Base-by-base conservation (phyloP, 805 yeast genomes). In the Ogataea paradorogensis region DNA sequence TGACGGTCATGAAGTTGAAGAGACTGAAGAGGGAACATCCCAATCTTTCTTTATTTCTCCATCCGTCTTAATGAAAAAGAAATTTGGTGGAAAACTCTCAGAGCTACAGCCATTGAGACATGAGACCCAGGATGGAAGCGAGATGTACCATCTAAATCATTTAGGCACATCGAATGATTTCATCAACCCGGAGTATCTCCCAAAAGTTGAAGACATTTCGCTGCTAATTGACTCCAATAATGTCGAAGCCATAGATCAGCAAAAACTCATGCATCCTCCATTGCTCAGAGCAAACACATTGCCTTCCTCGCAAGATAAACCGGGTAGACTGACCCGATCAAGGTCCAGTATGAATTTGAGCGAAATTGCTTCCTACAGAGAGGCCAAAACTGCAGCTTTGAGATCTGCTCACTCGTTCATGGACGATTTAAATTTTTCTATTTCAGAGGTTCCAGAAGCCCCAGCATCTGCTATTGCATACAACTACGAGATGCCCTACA, bases 331-430 rank as follows among this genome's bases (percentile, higher is more conserved):
- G 11, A 65, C 59, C 40, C 60, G 70, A 44, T 75, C 82, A 8
- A 70, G 71, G 42, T 75, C 80, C 3, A 68, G 78, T 7, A 65
- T 74, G 24, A 78, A 78, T 52, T 60, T 79, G 37, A 73, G 80
- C n/a, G 68, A 75, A 21, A 74, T 75, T 41, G 76, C 80, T n/a
- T 50, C 55, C 15, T 55, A 56, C 18, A 61, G 56, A 41, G 65
- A 60, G 41, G 60, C 57, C 7, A 53, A 52, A 28, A 57, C 50
- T n/a, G 60, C 60, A 1, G 60, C 59, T 7, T 32, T 53, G 21
- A 39, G 58, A 23, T 45, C 52, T 16, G 35, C 45, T 5, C 16
- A 36, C 24, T 44, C 55, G 7, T 40, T 43, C 23, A 35, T 33
- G 31, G 39, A 40, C 35, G 45, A 30, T 23, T 21, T 40, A 16